Evolutionary conservation across 257 asterid genomes (phyloP).

Genomic region (Solanum lycopersicoides): DNA sequence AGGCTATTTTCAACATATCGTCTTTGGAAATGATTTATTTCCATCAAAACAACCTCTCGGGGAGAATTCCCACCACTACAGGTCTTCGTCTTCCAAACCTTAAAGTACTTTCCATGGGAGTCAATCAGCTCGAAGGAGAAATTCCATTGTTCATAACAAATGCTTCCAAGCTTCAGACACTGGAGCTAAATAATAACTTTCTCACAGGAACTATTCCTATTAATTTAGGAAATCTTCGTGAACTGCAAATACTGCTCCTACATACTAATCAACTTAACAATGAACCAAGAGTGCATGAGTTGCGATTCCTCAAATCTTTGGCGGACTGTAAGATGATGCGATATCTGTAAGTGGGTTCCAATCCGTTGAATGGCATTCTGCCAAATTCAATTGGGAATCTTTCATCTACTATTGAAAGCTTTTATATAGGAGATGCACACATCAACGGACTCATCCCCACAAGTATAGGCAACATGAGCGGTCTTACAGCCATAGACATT

Average conservation of each 20-base stretch:
- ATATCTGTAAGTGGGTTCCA: conserved; percentile 3
- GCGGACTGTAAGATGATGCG: conserved; percentile 9
- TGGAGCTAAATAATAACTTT: conserved; percentile 6
- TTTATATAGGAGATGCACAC: neutral
- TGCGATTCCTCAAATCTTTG: conserved; percentile 13
- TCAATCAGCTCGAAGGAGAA: conserved; percentile 10
- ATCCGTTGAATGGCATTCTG: conserved; percentile 5
- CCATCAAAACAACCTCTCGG: neutral
- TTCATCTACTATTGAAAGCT: conserved; percentile 8
- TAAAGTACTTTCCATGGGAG: neutral
- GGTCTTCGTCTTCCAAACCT: conserved; percentile 20
- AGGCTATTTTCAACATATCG: no score
- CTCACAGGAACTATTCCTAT: conserved; percentile 12
- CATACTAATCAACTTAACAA: conserved; percentile 1
- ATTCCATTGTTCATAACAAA: conserved; percentile 16
- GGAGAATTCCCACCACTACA: conserved; percentile 4
- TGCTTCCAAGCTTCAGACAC: conserved; percentile 12
- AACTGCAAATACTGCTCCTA: neutral
- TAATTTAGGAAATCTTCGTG: conserved; percentile 13
- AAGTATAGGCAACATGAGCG: conserved; percentile 23
- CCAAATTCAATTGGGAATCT: conserved; percentile 20
- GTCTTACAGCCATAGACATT: neutral
- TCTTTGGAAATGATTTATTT: no score
- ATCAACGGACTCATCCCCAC: conserved; percentile 16
- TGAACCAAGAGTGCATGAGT: neutral